Evolutionary conservation across 805 yeast species (phyloP), one percentile per base, ranked within the genome.

Genomic region (Pichia cabralensis): DNA sequence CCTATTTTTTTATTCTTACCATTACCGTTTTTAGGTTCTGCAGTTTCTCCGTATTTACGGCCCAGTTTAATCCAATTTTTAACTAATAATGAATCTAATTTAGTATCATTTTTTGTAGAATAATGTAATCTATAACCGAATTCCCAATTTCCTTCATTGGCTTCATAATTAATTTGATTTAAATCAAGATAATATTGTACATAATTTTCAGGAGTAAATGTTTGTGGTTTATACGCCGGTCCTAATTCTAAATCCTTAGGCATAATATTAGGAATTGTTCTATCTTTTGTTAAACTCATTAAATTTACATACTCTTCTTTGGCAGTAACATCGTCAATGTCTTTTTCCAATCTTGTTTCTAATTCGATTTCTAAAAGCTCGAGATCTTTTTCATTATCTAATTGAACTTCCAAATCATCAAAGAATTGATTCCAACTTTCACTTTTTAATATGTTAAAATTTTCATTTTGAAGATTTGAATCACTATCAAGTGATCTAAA

Each of bases 151-250:
- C 53, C 49, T 0, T 60, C 58, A 16, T 58, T 45, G 4, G 52
- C 41, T 40, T 75, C 74, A 24, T 36, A 39, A 23, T 42, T 42
- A 6, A 33, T 8, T 14, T 41, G 34, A 39, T 55, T 47, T 40
- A 84, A 62, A 52, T 84, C 83, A n/a, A 76, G 67, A 52, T 62
- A 84, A 52, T 78, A 83, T 51, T 82, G 94, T 1, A 74, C 74
- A 55, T 77, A 85, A 40, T 74, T 61, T 26, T 70, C 67, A 0
- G 95, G 95, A 1, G 89, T 65, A 44, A 81, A 81, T 22, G 74
- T 50, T 58, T 83, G 94, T 2, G 76, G 71, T 3, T 59, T 56
- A 51, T 78, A 82, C 0, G 79, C 95, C 2, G 95, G 95, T 0
- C 95, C 95, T 25, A 77, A 52, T 1, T 71, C 64, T 15, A 61